A percentile compares a stretch with the other conserved stretches of the same genome.
These are phyloP conservation scores for Phytophthora meadii DNA, from an alignment of 352 stramenopile species.

Conservation along the genomic window DNA sequence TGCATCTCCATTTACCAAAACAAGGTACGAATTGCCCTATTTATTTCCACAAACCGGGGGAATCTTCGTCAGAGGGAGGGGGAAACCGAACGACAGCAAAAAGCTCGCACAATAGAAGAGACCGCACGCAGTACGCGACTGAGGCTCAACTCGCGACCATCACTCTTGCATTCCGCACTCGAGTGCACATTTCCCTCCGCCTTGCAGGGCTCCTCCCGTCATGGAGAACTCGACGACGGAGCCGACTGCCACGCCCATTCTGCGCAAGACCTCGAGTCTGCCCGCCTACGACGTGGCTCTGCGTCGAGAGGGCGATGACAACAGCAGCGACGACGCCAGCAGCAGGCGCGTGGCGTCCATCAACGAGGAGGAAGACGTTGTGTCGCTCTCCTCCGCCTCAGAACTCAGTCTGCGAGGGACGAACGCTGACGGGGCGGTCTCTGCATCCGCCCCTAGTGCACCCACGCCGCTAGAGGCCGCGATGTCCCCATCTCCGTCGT, in stretches of 20 bases:
- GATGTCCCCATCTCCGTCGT: constrained; percentile 50
- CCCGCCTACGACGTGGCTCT: constrained; percentile 32
- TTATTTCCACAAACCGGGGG: not conserved
- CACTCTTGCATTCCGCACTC: constrained; percentile 39
- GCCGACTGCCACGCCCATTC: constrained; percentile 9
- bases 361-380: constrained; percentile 27
- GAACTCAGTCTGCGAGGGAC: constrained; percentile 32
- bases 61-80: constrained; percentile 10
- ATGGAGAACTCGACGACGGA: constrained; percentile 32
- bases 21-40: not conserved
- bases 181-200: not conserved
- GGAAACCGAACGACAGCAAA: constrained; percentile 25
- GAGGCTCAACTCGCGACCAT: constrained; percentile 25
- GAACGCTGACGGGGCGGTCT: constrained; percentile 31
- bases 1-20: not conserved
- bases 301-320: constrained; percentile 21
- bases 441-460: constrained; percentile 43
- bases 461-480: constrained; percentile 44
- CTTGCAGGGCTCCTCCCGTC: constrained; percentile 4
- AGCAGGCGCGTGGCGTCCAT: constrained; percentile 36
- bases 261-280: constrained; percentile 38
- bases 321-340: constrained; percentile 22
- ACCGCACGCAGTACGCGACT: constrained; percentile 6
- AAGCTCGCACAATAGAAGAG: constrained; percentile 23
- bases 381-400: constrained; percentile 31